phyloP scores from a whole-genome alignment of 306 rosid species.

The Boehmeria nivea region DNA sequence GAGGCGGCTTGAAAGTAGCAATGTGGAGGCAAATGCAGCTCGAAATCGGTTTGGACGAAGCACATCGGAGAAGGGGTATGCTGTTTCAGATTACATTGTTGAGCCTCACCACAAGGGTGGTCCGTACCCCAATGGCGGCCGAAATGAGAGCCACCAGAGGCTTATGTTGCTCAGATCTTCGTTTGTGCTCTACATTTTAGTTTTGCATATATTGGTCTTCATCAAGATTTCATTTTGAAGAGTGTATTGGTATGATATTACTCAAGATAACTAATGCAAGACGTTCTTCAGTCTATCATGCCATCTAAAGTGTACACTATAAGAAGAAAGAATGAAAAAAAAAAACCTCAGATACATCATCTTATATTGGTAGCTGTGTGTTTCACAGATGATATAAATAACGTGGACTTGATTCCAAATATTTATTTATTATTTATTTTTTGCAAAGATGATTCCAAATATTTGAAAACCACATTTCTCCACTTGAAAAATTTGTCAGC shows the following conservation, averaged over 20 bases:
- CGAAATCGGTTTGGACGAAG: conserved; percentile 60
- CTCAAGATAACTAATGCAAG: no score
- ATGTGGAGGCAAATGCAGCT: conserved; percentile 40
- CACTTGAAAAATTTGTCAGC: no score
- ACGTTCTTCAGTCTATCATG: no score
- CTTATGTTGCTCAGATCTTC: conserved; percentile 79
- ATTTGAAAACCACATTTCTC: no score
- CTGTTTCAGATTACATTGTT: conserved; percentile 54
- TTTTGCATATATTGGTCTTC: conserved; percentile 68
- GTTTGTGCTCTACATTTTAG: conserved; percentile 84
- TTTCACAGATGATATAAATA: no score
- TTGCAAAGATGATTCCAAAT: no score
- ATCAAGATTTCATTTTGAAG: conserved; percentile 68
- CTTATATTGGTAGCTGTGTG: no score
- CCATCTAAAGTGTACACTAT: no score
- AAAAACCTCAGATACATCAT: no score
- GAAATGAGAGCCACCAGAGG: conserved; percentile 73
- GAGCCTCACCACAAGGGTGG: conserved; percentile 57
- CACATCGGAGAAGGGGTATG: conserved; percentile 42
- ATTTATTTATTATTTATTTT: no score
- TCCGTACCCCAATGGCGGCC: conserved; percentile 54
- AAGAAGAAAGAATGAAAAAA: no score
- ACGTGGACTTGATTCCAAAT: no score
- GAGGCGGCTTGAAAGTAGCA: conserved; percentile 44
- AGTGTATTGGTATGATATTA: not conserved